These are phyloP conservation scores for Rossbeevera mucosa DNA, from an alignment of 768 basidiomycete genomes.

Conservation along the genomic window DNA sequence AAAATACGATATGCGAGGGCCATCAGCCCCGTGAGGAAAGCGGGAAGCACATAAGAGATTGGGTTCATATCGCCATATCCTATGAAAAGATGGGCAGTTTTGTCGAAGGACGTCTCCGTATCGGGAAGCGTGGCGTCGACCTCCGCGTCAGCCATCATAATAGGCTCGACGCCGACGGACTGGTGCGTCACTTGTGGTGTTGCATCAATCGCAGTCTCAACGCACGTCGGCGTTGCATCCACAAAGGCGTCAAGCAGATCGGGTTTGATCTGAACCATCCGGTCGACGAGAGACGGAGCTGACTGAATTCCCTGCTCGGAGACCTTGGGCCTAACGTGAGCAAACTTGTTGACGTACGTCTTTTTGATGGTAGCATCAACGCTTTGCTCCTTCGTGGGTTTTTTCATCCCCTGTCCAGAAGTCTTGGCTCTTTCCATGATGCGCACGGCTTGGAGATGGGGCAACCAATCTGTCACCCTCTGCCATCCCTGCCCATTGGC, in stretches of 20 bases:
- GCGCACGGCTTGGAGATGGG: conserved; percentile 67
- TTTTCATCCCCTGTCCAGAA: conserved; percentile 15
- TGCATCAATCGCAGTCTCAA: conserved; percentile 46
- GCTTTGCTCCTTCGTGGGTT: conserved; percentile 34
- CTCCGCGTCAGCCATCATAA: conserved; percentile 26
- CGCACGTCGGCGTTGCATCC: conserved; percentile 49
- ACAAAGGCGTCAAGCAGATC: conserved; percentile 39
- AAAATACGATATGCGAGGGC: conserved; percentile 46
- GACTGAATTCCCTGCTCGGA: conserved; percentile 36
- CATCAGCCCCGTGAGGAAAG: conserved; percentile 35
- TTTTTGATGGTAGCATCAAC: conserved; percentile 52
- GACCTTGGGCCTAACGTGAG: conserved; percentile 38
- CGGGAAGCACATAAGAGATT: conserved; percentile 26
- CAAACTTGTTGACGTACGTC: conserved; percentile 36
- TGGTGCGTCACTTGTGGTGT: conserved; percentile 32
- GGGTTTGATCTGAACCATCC: conserved; percentile 39
- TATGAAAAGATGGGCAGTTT: conserved; percentile 19
- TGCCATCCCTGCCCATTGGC: conserved; percentile 67
- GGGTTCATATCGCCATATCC: conserved; percentile 29
- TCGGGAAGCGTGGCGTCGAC: conserved; percentile 32
- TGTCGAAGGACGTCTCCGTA: conserved; percentile 23
- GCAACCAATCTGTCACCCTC: conserved; percentile 60
- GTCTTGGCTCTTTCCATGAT: conserved; percentile 52
- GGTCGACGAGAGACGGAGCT: conserved; percentile 33
- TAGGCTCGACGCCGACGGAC: conserved; percentile 26